Conservation (phyloP, 1,284 basidiomycete species). For the Sporisorium scitamineum region DNA sequence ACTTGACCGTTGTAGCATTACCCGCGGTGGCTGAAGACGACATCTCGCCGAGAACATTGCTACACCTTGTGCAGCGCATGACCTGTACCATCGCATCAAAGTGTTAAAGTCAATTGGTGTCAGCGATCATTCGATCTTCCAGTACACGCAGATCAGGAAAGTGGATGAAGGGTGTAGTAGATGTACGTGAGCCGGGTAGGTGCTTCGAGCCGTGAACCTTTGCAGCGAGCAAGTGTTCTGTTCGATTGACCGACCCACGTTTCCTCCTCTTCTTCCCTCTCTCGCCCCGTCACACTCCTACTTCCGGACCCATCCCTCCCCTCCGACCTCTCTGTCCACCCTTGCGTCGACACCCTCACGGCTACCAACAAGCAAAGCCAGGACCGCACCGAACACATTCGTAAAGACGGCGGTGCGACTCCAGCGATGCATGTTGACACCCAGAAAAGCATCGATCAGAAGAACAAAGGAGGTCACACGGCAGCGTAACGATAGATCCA, state of each 20-base stretch:
- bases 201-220: slow-evolving; percentile 20
- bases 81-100: slow-evolving; percentile 2
- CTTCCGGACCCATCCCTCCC: not conserved
- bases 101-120: no score
- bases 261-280: not conserved
- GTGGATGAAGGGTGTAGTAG: not conserved
- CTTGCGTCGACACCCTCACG: not conserved
- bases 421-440: slow-evolving; percentile 19
- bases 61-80: slow-evolving; percentile 11
- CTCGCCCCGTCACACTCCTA: not conserved
- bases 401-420: slow-evolving; percentile 15
- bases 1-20: not conserved
- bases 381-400: slow-evolving; percentile 12
- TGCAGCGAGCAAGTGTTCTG: slow-evolving; percentile 42
- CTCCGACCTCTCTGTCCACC: not conserved
- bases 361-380: not conserved
- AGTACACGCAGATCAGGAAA: no score
- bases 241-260: slow-evolving; percentile 24
- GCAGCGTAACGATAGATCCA: not conserved
- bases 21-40: not conserved
- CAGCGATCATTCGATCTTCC: no score
- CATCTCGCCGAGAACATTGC: slow-evolving; percentile 8
- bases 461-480: not conserved
- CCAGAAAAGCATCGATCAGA: not conserved
- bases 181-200: slow-evolving; percentile 40